A percentile compares a stretch with the other conserved stretches of the same genome.
phyloP scores from a whole-genome alignment of 768 basidiomycete genomes.

The Boletus reticuloceps region DNA sequence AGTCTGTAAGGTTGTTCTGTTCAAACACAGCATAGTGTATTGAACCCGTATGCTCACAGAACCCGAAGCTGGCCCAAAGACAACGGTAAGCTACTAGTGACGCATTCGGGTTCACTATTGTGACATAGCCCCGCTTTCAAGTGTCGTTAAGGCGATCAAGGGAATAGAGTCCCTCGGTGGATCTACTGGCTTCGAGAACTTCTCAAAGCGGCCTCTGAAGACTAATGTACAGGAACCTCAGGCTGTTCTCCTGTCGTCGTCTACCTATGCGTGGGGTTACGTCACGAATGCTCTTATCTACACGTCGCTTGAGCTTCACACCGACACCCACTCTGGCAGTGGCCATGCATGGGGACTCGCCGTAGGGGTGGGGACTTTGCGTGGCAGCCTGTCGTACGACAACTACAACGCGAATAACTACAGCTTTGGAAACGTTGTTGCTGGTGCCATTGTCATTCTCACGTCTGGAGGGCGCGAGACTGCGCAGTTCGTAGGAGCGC shows the following conservation, averaged over 20 bases:
- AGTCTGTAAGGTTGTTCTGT: neutral
- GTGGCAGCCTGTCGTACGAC: neutral
- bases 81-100: neutral
- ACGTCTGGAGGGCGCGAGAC: neutral
- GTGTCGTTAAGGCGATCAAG: neutral
- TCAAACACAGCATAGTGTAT: too few relatives aligned
- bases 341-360: conserved; percentile 1
- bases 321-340: neutral
- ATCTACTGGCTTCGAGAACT: conserved; percentile 1
- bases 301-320: neutral
- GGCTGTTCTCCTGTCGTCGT: neutral
- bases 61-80: neutral
- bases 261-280: neutral
- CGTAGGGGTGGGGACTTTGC: neutral
- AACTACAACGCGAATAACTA: neutral
- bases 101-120: neutral
- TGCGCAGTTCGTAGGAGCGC: neutral
- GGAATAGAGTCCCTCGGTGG: conserved; percentile 3
- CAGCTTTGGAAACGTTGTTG: neutral
- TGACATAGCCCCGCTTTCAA: neutral
- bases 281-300: neutral
- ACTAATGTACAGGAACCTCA: neutral
- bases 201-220: neutral
- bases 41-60: neutral
- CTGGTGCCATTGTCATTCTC: neutral